Evolutionary conservation across 306 rosid species (phyloP).

Genomic region (Luffa aegyptiaca): DNA sequence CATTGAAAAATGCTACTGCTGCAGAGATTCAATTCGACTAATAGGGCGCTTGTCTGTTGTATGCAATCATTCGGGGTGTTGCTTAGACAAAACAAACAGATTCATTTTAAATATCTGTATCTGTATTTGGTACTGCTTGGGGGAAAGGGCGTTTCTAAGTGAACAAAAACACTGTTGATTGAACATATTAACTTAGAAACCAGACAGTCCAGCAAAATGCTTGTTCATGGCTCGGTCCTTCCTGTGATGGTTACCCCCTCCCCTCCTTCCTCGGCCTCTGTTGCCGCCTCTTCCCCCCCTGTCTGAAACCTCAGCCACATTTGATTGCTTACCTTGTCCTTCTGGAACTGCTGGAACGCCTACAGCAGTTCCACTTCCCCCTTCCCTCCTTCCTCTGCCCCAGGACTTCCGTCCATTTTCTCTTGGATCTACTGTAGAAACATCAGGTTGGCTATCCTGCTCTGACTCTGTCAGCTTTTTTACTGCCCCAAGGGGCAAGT

Average conservation of each 20-base stretch:
- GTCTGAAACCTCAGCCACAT: constrained; percentile 20
- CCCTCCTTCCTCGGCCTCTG: constrained; percentile 30
- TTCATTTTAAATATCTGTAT: not conserved
- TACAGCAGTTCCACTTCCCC: constrained; percentile 24
- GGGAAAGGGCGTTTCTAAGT: not conserved
- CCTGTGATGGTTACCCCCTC: constrained; percentile 38
- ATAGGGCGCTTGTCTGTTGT: not conserved
- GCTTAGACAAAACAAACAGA: not conserved
- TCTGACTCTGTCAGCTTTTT: constrained; percentile 54
- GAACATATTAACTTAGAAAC: constrained; percentile 13
- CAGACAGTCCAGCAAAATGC: constrained; percentile 77
- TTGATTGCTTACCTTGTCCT: constrained; percentile 16
- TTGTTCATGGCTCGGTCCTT: constrained; percentile 86
- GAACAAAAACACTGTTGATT: not conserved
- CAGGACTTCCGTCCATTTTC: constrained; percentile 24
- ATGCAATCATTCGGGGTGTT: not conserved
- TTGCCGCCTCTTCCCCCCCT: constrained; percentile 46
- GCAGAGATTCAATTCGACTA: not conserved
- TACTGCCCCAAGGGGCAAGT: constrained; percentile 81
- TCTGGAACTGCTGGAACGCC: constrained; percentile 30
- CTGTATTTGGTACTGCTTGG: not conserved
- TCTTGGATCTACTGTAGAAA: constrained; percentile 38
- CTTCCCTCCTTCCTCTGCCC: constrained; percentile 35
- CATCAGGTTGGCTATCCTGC: constrained; percentile 27
- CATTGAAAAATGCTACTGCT: not conserved